Conservation (phyloP, 2,329 filamentous ascomycete genomes). For the Fusarium penzigii region DNA sequence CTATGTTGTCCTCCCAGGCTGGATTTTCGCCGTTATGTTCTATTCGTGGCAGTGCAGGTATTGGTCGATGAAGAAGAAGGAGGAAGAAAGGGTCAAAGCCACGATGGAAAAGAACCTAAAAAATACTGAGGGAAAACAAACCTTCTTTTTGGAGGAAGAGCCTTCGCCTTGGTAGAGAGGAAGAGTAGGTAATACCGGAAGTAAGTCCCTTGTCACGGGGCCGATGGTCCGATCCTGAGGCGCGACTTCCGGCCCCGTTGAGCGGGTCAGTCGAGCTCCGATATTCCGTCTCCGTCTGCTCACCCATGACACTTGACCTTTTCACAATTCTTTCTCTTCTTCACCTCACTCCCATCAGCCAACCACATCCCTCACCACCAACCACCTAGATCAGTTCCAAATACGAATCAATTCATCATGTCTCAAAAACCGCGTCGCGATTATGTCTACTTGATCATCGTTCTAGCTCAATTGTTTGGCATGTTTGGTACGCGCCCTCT, state of each 20-base stretch:
- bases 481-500: slow-evolving; percentile 36
- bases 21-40: too few species aligned
- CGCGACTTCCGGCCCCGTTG: neutral
- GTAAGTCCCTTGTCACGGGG: too few species aligned
- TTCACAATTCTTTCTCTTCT: neutral
- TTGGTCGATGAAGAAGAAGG: too few species aligned
- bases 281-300: neutral
- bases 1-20: too few species aligned
- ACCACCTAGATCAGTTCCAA: neutral
- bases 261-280: neutral
- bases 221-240: neutral
- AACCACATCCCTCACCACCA: neutral
- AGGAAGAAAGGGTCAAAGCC: too few species aligned
- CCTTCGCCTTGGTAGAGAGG: too few species aligned
- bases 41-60: too few species aligned
- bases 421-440: slow-evolving; percentile 33
- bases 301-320: too few species aligned
- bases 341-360: neutral
- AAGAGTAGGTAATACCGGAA: too few species aligned
- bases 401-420: slow-evolving; percentile 13
- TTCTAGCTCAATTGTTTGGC: slow-evolving; percentile 36
- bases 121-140: too few species aligned
- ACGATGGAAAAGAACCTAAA: too few species aligned
- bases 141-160: too few species aligned
- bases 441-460: slow-evolving; percentile 37